Conservation (phyloP, 441 rosid species). For the Pelargonium citronellum region DNA sequence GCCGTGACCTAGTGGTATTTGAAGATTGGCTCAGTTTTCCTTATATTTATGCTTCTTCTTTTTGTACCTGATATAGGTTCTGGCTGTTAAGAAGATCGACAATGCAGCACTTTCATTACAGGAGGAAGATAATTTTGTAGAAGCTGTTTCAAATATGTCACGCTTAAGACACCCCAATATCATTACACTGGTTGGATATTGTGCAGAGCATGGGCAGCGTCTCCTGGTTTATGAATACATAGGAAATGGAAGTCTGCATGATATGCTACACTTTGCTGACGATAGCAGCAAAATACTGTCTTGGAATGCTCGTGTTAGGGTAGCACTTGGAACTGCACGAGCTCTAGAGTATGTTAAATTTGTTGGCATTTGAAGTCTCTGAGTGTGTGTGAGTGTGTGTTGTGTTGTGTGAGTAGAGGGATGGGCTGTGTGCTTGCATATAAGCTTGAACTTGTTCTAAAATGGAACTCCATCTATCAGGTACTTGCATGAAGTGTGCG, state of each 20-base stretch:
- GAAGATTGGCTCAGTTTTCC: neutral
- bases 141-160: conserved; percentile 66
- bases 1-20: too few species aligned
- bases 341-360: conserved; percentile 72
- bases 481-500: conserved; percentile 90
- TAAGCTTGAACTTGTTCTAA: neutral
- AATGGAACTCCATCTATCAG: conserved; percentile 22
- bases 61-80: neutral
- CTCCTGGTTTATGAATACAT: conserved; percentile 83
- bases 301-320: conserved; percentile 72
- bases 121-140: conserved; percentile 68
- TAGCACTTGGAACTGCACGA: conserved; percentile 91
- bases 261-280: conserved; percentile 72
- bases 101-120: conserved; percentile 21
- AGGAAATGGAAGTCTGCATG: conserved; percentile 74
- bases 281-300: conserved; percentile 53
- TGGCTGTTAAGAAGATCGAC: conserved; percentile 2
- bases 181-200: conserved; percentile 83
- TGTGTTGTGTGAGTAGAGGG: too few species aligned
- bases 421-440: too few species aligned
- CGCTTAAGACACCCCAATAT: conserved; percentile 72
- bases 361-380: neutral
- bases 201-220: conserved; percentile 89
- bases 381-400: too few species aligned
- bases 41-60: neutral